Evolutionary conservation across 345 rosid genomes (phyloP).

Genomic region (Euclidium syriacum): DNA sequence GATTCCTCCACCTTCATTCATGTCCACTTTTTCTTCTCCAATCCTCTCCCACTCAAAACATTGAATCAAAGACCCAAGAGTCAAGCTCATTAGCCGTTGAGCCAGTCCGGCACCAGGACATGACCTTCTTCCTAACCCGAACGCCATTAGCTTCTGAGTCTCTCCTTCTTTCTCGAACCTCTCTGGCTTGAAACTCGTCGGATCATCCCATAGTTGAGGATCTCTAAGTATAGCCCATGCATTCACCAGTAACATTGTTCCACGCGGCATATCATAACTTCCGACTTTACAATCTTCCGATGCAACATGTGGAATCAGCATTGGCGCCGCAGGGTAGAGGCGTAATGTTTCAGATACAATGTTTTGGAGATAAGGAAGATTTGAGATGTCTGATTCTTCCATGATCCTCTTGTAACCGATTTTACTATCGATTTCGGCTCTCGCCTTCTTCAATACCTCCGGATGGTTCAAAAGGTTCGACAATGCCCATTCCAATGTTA

Average conservation of each 20-base stretch:
- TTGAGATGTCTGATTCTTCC: constrained; percentile 30
- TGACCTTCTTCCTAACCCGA: constrained; percentile 46
- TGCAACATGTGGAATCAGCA: constrained; percentile 30
- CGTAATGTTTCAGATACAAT: constrained; percentile 40
- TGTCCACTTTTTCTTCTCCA: constrained; percentile 28
- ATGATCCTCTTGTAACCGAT: constrained; percentile 26
- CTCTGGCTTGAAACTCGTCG: constrained; percentile 20
- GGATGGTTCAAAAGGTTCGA: constrained; percentile 37
- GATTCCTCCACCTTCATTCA: constrained; percentile 34
- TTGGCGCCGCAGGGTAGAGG: constrained; percentile 32
- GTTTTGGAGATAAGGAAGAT: constrained; percentile 38
- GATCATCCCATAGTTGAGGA: constrained; percentile 26
- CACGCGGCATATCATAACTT: constrained; percentile 35
- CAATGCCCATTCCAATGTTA: constrained; percentile 47
- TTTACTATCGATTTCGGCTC: constrained; percentile 19
- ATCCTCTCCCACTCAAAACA: constrained; percentile 47
- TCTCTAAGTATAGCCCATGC: constrained; percentile 18
- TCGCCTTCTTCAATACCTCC: constrained; percentile 29
- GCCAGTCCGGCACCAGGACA: constrained; percentile 43
- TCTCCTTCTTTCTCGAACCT: constrained; percentile 26
- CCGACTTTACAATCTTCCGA: constrained; percentile 35
- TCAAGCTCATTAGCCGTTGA: constrained; percentile 30
- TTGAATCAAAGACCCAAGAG: constrained; percentile 43
- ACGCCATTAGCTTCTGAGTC: constrained; percentile 27
- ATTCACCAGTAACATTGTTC: constrained; percentile 27